Evolutionary conservation across 148 eudicot species (phyloP), one percentile per base, ranked within the genome.

Genomic region (Tetragonia tetragonoides): DNA sequence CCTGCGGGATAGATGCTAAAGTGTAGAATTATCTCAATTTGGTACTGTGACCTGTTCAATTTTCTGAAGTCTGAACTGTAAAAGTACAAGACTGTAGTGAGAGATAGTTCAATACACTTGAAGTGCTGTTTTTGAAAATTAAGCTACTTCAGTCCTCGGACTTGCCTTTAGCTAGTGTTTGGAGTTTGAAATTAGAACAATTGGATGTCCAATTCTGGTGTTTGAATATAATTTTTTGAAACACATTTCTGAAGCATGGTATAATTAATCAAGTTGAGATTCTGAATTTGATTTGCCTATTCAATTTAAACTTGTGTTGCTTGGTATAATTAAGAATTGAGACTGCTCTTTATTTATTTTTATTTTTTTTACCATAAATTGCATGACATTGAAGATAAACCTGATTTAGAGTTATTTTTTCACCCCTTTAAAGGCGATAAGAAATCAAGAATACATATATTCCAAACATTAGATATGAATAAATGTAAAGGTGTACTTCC

Each of bases 21-120:
- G 23, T 64, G 47, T 17, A 47, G 10, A 51, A 44, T 37, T 23
- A 23, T 46, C 37, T 78, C 56, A 38, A 20, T 61, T 64, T 6
- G 17, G 17, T 47, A 46, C 2, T 37, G 37, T 62, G 53, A 38
- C 40, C 39, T 62, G 61, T 37, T 64, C 28, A 47, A 18, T 66
- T 62, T n/a, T 64, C 11, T 70, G 34, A 70, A 70, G 9, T 65
- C 75, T 61, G 37, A 37, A 69, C 40, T 70, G 10, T 46, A 38
- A 63, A 41, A 10, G 18, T 75, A 38, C 21, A n/a, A 65, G 16
- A 10, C 10, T 38, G 7, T 8, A 1, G 42, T 17, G 37, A 51
- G 59, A 3, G 2, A 5, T 63, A 28, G 40, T 46, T 23, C 4
- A 62, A 9, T 28, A 24, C 51, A 11, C n/a, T 46, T 24, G 68